Base-by-base conservation (phyloP, 106 monocot genomes). In the Iris macrosiphon region DNA sequence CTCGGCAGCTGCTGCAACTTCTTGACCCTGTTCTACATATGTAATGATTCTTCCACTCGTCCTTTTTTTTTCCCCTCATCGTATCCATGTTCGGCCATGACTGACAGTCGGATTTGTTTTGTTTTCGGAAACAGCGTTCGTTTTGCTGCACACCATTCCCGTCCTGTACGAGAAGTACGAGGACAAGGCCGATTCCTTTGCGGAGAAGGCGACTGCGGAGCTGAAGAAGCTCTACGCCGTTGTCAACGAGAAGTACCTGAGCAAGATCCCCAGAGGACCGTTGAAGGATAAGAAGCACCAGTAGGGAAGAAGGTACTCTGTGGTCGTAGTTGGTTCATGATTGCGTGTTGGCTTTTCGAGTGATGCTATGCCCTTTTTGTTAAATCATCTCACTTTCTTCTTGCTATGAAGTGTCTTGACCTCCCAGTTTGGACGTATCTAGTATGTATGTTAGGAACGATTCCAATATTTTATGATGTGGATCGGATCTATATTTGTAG, bases 101-200 rank as follows among this genome's bases (percentile, higher is more conserved):
- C n/a, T n/a, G n/a, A n/a, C n/a, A n/a, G n/a, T n/a, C n/a, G n/a
- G n/a, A n/a, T n/a, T n/a, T n/a, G n/a, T n/a, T n/a, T 69, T 27
- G 0, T 45, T 35, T 35, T 13, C 40, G 13, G 20, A 46, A 25
- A 49, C 63, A 63, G 63, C n/a, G 29, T 41, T 63, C 40, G 63
- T 52, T 50, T 51, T 63, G 49, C 52, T 63, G 40, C 63, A 63
- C 37, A 41, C 52, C 6, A 28, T 52, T 37, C 63, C 63, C 16
- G 35, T 63, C 13, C 50, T 63, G n/a, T 63, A 63, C 40, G 63
- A 63, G 19, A 63, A 63, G 28, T 52, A 63, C 40, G 52, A 63
- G 13, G 52, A 63, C 7, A 41, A 63, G 52, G 18, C 52, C 4
- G 63, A 63, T 16, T 30, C 49, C 11, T 52, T 63, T 40, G 51